Conservation (phyloP, 495 filamentous ascomycete genomes). For the Hypoxylon lienhwacheense region DNA sequence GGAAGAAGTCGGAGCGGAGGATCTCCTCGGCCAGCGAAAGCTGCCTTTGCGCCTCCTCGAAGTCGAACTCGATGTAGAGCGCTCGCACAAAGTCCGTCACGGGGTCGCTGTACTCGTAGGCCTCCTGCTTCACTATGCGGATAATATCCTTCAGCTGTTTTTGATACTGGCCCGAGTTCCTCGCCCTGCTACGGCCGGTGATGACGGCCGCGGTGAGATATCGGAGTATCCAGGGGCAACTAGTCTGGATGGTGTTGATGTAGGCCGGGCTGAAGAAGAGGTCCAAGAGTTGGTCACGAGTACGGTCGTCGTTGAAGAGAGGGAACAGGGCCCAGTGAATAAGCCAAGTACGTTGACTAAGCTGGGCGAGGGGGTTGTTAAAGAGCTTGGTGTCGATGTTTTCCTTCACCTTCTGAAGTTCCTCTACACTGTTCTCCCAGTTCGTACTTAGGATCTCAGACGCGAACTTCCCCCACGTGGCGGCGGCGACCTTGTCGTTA, state of each 20-base stretch:
- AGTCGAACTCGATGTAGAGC: conserved; percentile 96
- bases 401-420: conserved; percentile 91
- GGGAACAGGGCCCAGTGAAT: conserved; percentile 99
- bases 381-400: conserved; percentile 87
- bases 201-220: conserved; percentile 96
- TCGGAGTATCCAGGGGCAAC: conserved; percentile 93
- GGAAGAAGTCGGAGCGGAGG: conserved; percentile 92
- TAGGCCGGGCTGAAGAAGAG: conserved; percentile 94
- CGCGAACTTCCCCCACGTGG: conserved; percentile 95
- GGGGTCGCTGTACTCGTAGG: conserved; percentile 95
- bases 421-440: conserved; percentile 96
- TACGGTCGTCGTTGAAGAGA: conserved; percentile 95
- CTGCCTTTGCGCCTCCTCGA: conserved; percentile 94
- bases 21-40: conserved; percentile 90
- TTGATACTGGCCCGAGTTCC: conserved; percentile 85
- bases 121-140: conserved; percentile 91
- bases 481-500: conserved; percentile 91
- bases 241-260: conserved; percentile 99
- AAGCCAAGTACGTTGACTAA: conserved; percentile 92
- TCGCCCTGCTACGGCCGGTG: conserved; percentile 82
- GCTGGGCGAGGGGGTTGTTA: conserved; percentile 92
- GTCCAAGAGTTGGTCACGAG: conserved; percentile 86
- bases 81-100: conserved; percentile 96
- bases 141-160: conserved; percentile 98
- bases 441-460: conserved; percentile 89